Evolutionary conservation across 805 yeast genomes (phyloP).

Genomic region (Peterozyma toletana): DNA sequence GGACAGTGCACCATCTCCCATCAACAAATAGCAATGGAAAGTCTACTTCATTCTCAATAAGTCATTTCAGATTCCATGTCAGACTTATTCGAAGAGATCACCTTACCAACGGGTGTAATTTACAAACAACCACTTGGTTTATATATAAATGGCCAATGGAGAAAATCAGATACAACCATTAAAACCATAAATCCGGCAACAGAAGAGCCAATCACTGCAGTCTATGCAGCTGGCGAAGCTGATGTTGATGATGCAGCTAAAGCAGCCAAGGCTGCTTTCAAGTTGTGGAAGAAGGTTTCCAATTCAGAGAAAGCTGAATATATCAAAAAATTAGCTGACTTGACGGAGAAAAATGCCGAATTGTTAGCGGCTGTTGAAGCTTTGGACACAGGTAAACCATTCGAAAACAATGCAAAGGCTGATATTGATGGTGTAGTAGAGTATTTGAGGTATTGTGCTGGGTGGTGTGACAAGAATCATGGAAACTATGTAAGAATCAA

Average conservation of each 20-base stretch:
- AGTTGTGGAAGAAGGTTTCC: constrained; percentile 37
- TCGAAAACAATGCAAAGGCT: constrained; percentile 35
- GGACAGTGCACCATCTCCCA: too few relatives aligned
- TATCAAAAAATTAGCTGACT: constrained; percentile 41
- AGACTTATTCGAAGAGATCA: constrained; percentile 5
- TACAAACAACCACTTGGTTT: constrained; percentile 56
- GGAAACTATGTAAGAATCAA: constrained; percentile 32
- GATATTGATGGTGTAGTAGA: constrained; percentile 40
- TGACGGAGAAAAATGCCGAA: constrained; percentile 41
- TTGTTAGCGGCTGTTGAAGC: constrained; percentile 45
- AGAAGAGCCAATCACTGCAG: constrained; percentile 35
- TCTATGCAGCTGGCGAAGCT: constrained; percentile 36
- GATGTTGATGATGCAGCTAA: constrained; percentile 46
- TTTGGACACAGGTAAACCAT: constrained; percentile 50
- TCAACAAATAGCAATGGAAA: too few relatives aligned
- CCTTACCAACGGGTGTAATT: constrained; percentile 39
- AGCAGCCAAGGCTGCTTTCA: constrained; percentile 40
- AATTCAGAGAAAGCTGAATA: constrained; percentile 33
- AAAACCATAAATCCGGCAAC: constrained; percentile 44
- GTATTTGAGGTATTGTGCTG: constrained; percentile 48
- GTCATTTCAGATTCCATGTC: not conserved
- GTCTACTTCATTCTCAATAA: too few relatives aligned
- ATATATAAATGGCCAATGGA: constrained; percentile 51
- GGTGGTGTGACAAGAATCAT: constrained; percentile 52
- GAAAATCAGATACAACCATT: constrained; percentile 28